Base-by-base conservation (phyloP, 2,329 filamentous ascomycete species). In the Colletotrichum cordylinicola region DNA sequence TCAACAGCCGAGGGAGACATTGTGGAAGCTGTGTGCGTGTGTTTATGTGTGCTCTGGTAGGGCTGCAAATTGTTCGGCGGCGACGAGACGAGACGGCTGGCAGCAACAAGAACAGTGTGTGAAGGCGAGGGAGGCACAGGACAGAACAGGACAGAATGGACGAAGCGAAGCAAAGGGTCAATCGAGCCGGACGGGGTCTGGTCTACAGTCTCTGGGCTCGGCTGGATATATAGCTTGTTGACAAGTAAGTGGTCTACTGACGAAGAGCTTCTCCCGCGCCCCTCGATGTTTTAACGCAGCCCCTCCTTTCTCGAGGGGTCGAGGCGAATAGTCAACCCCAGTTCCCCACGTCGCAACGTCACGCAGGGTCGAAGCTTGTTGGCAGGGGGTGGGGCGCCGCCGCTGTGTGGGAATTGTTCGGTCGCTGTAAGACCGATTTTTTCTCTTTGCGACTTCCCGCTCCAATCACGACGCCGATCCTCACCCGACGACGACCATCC, bases 1-100 rank as follows among this genome's bases (percentile, higher is more conserved):
- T 84, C 82, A 74, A 82, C 79, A 74, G 81, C 82, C 62, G 83
- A 83, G 74, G 84, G 84, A 72, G 82, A 83, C 84, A 85, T 85
- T 70, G 67, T 80, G 75, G 72, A 9, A 58, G 21, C 55, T 29
- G 55, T 21, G 29, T 37, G 65, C 67, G 69, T 35, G 58, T 60
- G 56, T 67, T n/a, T 58, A 33, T 48, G 61, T 61, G 61, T 31
- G 62, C n/a, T 33, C 33, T 21, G 27, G 29, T 33, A 73, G 70
- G 33, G 39, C 68, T 64, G 16, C 6, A n/a, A 35, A 52, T 29
- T 4, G 21, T n/a, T 15, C 33, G 31, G 10, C 58, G 48, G 56
- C 66, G 43, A 76, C 48, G 27, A 58, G 58, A 52, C 70, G 48
- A 66, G 39, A 39, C 64, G 65, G 43, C 52, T 67, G 55, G 48